These are phyloP conservation scores for Monilinia polystroma DNA, from an alignment of 2,329 filamentous ascomycete genomes.

Conservation along the genomic window DNA sequence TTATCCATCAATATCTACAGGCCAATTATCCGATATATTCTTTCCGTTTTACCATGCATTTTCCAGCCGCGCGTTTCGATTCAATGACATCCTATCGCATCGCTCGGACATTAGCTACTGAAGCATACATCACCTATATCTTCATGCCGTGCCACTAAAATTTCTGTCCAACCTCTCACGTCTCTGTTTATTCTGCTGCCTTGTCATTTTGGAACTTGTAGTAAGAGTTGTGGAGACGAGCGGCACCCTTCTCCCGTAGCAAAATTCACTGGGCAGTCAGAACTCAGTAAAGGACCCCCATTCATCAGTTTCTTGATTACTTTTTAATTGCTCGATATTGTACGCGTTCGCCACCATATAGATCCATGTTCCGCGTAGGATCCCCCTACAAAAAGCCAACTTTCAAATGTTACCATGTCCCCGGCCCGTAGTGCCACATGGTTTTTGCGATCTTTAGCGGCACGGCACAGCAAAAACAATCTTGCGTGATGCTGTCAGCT, in stretches of 20 bases:
- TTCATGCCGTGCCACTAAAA: conserved; percentile 20
- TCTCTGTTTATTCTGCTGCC: conserved; percentile 24
- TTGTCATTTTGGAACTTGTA: conserved; percentile 16
- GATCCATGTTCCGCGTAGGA: conserved; percentile 1
- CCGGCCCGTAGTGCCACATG: conserved; percentile 22
- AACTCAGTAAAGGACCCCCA: not conserved
- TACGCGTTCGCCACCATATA: not conserved
- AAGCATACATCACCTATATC: conserved; percentile 10
- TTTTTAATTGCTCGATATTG: not conserved
- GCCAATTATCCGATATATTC: conserved; percentile 5
- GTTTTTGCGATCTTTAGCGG: conserved; percentile 22
- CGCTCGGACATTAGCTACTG: conserved; percentile 15
- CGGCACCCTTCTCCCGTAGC: conserved; percentile 6
- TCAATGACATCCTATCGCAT: conserved; percentile 13
- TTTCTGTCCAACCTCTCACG: conserved; percentile 11
- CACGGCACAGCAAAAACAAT: conserved; percentile 24
- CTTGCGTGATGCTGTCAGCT: conserved; percentile 25
- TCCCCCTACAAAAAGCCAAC: not conserved
- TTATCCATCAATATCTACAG: conserved; percentile 12
- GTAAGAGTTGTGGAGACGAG: conserved; percentile 12
- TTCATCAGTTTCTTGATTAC: not conserved
- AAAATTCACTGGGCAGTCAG: not conserved
- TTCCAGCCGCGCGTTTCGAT: conserved; percentile 23
- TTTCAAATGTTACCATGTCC: conserved; percentile 2
- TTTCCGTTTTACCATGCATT: not conserved